phyloP scores from a whole-genome alignment of 768 basidiomycete genomes.

The Suillus luteus region DNA sequence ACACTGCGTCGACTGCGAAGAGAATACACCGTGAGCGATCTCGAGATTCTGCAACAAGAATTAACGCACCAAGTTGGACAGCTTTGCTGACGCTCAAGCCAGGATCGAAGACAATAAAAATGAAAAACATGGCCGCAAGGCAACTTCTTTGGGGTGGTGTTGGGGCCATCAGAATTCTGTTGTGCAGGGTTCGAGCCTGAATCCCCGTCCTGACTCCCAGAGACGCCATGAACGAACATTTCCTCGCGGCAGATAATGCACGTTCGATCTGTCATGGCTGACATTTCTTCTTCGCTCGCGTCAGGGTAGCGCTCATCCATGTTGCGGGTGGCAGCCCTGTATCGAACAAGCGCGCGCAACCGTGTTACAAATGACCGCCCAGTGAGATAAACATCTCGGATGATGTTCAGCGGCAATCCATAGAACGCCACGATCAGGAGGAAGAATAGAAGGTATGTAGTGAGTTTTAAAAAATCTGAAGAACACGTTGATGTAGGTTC shows the following conservation, averaged over 20 bases:
- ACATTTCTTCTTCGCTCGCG: constrained; percentile 84
- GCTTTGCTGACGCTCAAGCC: constrained; percentile 98
- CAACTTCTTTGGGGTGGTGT: constrained; percentile 94
- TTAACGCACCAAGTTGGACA: constrained; percentile 92
- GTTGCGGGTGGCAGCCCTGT: constrained; percentile 91
- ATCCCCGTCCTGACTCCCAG: constrained; percentile 22
- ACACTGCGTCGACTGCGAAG: constrained; percentile 70
- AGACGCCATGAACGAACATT: constrained; percentile 56
- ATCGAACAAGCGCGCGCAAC: constrained; percentile 85
- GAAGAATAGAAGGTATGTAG: constrained; percentile 94
- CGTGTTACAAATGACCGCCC: constrained; percentile 89
- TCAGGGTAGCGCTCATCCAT: constrained; percentile 97
- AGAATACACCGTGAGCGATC: constrained; percentile 14
- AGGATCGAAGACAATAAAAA: constrained; percentile 94
- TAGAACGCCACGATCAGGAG: constrained; percentile 91
- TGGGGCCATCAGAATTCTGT: constrained; percentile 64
- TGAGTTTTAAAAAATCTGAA: constrained; percentile 91
- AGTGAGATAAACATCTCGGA: constrained; percentile 96
- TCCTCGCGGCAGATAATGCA: constrained; percentile 99
- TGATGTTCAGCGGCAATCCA: constrained; percentile 93
- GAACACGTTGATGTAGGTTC: constrained; percentile 14
- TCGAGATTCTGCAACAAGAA: constrained; percentile 8
- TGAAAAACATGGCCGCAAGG: constrained; percentile 98
- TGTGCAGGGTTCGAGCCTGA: constrained; percentile 26
- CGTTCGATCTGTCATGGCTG: constrained; percentile 80